phyloP scores from a whole-genome alignment of 2,329 filamentous ascomycete species.

The Claviceps purpurea region DNA sequence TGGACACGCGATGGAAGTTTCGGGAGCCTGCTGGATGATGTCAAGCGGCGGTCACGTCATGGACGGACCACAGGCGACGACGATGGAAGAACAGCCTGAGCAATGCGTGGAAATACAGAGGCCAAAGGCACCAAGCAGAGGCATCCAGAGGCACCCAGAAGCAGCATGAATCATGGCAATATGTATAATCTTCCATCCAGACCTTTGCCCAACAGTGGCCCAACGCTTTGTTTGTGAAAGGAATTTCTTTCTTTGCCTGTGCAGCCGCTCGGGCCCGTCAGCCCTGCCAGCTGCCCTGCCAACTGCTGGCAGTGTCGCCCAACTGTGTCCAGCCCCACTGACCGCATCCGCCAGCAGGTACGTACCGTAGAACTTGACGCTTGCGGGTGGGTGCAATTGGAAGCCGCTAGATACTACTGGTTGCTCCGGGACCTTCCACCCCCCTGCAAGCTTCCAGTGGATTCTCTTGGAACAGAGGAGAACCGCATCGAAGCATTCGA shows the following conservation, averaged over 20 bases:
- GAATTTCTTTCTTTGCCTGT: no score
- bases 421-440: conserved; percentile 15
- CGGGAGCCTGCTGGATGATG: conserved; percentile 16
- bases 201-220: neutral
- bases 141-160: no score
- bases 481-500: conserved; percentile 29
- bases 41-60: conserved; percentile 12
- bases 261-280: no score
- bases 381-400: neutral
- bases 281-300: no score
- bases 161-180: no score
- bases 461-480: conserved; percentile 29
- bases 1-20: conserved; percentile 19
- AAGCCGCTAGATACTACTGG: neutral
- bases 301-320: no score
- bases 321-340: no score
- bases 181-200: no score
- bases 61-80: neutral
- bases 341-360: no score
- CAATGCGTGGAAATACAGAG: no score
- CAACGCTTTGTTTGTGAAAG: neutral
- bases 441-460: conserved; percentile 23
- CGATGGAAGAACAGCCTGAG: neutral
- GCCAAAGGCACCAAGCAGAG: no score
- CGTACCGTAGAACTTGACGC: no score